Percentiles rank a stretch among this genome's conserved stretches.
These are phyloP conservation scores for Candida glucosophila DNA, from an alignment of 1,139 yeast genomes.

Conservation along the genomic window DNA sequence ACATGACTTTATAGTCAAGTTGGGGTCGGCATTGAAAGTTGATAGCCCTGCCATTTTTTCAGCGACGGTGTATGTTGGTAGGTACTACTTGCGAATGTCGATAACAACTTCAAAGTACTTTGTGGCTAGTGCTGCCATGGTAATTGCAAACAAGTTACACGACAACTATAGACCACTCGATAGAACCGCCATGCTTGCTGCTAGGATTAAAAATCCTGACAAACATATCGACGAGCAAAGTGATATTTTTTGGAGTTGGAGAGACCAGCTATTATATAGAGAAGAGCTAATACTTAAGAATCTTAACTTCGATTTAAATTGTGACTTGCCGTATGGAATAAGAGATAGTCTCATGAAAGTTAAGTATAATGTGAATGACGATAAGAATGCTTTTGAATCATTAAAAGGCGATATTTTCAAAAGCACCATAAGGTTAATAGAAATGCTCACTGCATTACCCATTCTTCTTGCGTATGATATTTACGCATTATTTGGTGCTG, in stretches of 20 bases:
- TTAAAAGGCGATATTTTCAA: conserved; percentile 21
- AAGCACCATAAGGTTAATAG: conserved; percentile 27
- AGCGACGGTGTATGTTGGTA: conserved; percentile 31
- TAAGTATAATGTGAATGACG: conserved; percentile 3
- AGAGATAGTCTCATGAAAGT: conserved; percentile 19
- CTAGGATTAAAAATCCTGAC: conserved; percentile 26
- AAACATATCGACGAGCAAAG: conserved; percentile 31
- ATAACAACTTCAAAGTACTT: conserved; percentile 38
- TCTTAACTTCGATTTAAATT: conserved; percentile 32
- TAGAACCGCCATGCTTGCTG: conserved; percentile 32
- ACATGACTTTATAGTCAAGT: conserved; percentile 30
- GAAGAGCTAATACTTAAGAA: conserved; percentile 35
- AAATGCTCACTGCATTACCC: conserved; percentile 35
- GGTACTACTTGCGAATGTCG: conserved; percentile 37
- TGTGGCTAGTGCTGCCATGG: conserved; percentile 38
- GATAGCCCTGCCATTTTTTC: conserved; percentile 37
- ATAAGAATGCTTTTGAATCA: conserved; percentile 1
- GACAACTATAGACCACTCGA: conserved; percentile 39
- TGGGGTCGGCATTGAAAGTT: conserved; percentile 31
- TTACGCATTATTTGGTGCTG: conserved; percentile 25
- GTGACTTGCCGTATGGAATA: conserved; percentile 31
- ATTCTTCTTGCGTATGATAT: conserved; percentile 28
- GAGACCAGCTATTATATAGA: conserved; percentile 36
- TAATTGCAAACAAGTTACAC: conserved; percentile 35
- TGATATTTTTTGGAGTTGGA: conserved; percentile 38